Base-by-base conservation (phyloP, 75 land plant species). In the Ceratopteris richardii region DNA sequence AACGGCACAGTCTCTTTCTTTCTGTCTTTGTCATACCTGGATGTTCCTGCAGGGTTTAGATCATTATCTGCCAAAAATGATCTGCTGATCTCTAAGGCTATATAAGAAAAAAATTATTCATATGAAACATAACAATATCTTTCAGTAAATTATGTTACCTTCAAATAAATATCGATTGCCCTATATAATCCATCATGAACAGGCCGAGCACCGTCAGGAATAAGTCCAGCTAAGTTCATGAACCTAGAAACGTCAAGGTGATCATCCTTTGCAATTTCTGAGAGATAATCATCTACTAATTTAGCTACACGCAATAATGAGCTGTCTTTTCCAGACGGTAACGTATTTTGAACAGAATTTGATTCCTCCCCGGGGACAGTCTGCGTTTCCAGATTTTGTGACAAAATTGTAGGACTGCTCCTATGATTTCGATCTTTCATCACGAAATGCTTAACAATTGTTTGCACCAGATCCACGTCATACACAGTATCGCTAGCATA, bases 131-230 rank as follows among this genome's bases (percentile, higher is more conserved):
- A n/a, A n/a, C n/a, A n/a, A n/a, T n/a, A n/a, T n/a, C n/a, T n/a
- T n/a, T n/a, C n/a, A n/a, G n/a, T n/a, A n/a, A n/a, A n/a, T n/a
- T n/a, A n/a, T n/a, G n/a, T 4, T 56, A 85, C 89, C 82, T 85
- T 85, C 18, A 85, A 66, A 62, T 73, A 85, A 72, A 72, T 78
- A 70, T 85, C 89, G 29, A 85, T 76, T 12, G 85, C 89, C 19
- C 77, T 67, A 58, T 85, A 85, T n/a, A 85, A 71, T 18, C 72
- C 89, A 66, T 85, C 89, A 62, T 85, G 80, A 1, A 68, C 51
- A 11, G 75, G 79, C 37, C 89, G 61, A 10, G 69, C 25, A 44
- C 57, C 64, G 20, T 56, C 60, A 1, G 84, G 76, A 23, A 85
- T 65, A 67, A 62, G 56, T 39, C 81, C 82, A 17, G 85, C 84